Percentiles rank a stretch among this genome's conserved stretches.
phyloP scores from a whole-genome alignment of 2,329 filamentous ascomycete species.

The Stachybotrys echinatus region DNA sequence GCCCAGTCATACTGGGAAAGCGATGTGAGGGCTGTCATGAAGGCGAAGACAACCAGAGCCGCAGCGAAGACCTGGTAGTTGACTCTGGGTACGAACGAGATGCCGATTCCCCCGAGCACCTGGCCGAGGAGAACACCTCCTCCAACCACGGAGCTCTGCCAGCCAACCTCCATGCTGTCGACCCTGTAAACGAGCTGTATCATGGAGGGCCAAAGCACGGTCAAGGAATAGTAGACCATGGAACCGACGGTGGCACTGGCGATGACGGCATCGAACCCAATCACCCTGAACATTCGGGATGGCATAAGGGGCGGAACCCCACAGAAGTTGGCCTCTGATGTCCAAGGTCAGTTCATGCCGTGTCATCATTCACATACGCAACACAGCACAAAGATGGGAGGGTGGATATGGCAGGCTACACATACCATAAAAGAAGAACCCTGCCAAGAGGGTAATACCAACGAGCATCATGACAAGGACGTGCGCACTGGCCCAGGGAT shows the following conservation, averaged over 20 bases:
- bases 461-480: conserved; percentile 30
- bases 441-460: conserved; percentile 26
- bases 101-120: conserved; percentile 25
- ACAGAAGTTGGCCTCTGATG: conserved; percentile 27
- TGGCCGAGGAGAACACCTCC: conserved; percentile 35
- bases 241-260: conserved; percentile 31
- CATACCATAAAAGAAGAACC: conserved; percentile 30
- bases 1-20: conserved; percentile 20
- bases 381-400: background rate
- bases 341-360: conserved; percentile 6
- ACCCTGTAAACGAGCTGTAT: conserved; percentile 34
- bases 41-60: conserved; percentile 22
- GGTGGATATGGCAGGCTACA: background rate
- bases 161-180: conserved; percentile 30
- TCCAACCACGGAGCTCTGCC: conserved; percentile 35
- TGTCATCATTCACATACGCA: background rate
- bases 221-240: conserved; percentile 39
- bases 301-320: conserved; percentile 35
- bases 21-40: conserved; percentile 24
- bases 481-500: conserved; percentile 35
- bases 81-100: conserved; percentile 30
- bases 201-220: conserved; percentile 38
- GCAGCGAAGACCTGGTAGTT: conserved; percentile 27
- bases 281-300: conserved; percentile 33
- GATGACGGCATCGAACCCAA: conserved; percentile 32